Base-by-base conservation (phyloP, 805 yeast genomes). In the Yarrowia porcina region DNA sequence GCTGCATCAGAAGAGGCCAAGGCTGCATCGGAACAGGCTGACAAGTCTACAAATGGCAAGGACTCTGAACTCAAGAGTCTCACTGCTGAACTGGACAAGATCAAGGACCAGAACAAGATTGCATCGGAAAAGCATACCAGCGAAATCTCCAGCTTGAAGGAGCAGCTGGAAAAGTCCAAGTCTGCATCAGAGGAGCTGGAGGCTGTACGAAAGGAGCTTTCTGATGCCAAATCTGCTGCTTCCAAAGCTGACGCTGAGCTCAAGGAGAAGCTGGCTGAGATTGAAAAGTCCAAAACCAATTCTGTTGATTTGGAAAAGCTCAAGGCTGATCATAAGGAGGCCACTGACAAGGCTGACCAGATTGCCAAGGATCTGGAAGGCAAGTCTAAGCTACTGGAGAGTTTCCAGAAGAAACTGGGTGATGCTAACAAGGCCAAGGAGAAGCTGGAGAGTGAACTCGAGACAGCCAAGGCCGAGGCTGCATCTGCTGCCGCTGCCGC, bases 401-500 rank as follows among this genome's bases (percentile, higher is more conserved):
- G 49, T n/a, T 56, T 56, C 49, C 61, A 56, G 30, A 41, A 56
- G 49, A 56, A 56, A 30, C 39, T 56, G 25, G 36, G 47, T 2
- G 64, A 61, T 13, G 59, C 44, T 36, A 52, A 33, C 38, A 56
- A 41, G 49, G 61, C 35, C 49, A 41, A 50, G 38, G 36, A 60
- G 60, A 35, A 64, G 52, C 33, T 30, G 54, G 45, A 49, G 39
- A 56, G 54, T 23, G 63, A 66, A 61, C 63, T 47, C 8, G 59
- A 45, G 44, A 49, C 38, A 20, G 35, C 38, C 47, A 49, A 39
- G 44, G 10, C 63, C 18, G 62, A 38, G n/a, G 61, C 28, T 15
- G 61, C 44, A 1, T 25, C 47, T 27, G 36, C 64, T 15, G 28
- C 20, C 7, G 52, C n/a, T n/a, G n/a, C 65, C 12, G 56, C 63